Conservation (phyloP, 2,329 filamentous ascomycete species). For the Arthrinium phaeospermum region DNA sequence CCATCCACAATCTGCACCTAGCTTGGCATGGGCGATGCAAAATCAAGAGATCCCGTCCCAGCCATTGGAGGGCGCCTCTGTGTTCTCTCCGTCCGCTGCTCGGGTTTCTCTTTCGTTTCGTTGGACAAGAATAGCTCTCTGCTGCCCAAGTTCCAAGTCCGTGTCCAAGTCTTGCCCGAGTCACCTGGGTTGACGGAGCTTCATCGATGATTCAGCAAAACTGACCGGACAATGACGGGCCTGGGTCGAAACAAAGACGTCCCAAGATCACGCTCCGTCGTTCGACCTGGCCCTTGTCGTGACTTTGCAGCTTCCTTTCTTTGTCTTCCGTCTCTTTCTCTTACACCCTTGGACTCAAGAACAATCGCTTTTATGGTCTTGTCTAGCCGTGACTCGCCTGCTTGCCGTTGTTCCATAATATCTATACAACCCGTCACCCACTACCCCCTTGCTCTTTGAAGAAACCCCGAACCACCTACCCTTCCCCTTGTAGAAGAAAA, state of each 20-base stretch:
- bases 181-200: slow-evolving; percentile 15
- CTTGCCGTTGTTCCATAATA: slow-evolving; percentile 5
- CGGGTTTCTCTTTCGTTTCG: neutral
- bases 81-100: neutral
- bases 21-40: neutral
- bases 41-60: neutral
- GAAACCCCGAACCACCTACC: neutral
- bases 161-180: slow-evolving; percentile 9
- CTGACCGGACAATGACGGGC: slow-evolving; percentile 15
- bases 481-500: slow-evolving; percentile 15
- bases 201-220: slow-evolving; percentile 5
- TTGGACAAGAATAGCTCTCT: slow-evolving; percentile 15
- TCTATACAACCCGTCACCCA: slow-evolving; percentile 3
- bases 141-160: neutral
- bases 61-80: slow-evolving; percentile 2
- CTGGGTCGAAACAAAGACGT: slow-evolving; percentile 16
- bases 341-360: slow-evolving; percentile 15
- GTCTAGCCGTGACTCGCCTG: slow-evolving; percentile 11
- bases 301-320: neutral
- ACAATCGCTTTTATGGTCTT: slow-evolving; percentile 15
- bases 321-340: neutral
- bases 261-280: slow-evolving; percentile 7
- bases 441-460: slow-evolving; percentile 13
- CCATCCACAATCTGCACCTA: slow-evolving; percentile 6
- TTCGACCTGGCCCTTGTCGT: slow-evolving; percentile 3